phyloP scores from a whole-genome alignment of 1,139 yeast genomes.

The Kluyveromyces sp. region DNA sequence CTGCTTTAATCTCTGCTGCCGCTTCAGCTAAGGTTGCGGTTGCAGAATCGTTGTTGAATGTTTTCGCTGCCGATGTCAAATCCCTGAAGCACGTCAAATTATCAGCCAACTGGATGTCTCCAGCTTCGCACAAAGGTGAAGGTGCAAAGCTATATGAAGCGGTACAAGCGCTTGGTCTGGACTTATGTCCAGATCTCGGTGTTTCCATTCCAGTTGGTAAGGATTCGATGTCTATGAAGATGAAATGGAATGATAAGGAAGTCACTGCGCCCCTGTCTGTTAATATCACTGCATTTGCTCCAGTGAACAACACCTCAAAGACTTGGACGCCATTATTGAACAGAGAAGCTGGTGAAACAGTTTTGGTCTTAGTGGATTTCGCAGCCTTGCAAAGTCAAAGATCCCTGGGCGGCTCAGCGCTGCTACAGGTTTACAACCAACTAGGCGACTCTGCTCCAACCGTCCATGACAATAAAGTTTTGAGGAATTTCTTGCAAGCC shows the following conservation, averaged over 20 bases:
- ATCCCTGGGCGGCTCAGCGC: conserved; percentile 86
- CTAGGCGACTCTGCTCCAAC: conserved; percentile 81
- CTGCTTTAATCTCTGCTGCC: conserved; percentile 84
- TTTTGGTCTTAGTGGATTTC: conserved; percentile 74
- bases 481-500: conserved; percentile 66
- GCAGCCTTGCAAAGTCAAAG: conserved; percentile 48
- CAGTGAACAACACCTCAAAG: conserved; percentile 73
- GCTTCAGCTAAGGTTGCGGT: conserved; percentile 97
- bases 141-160: conserved; percentile 95
- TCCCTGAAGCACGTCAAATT: conserved; percentile 70
- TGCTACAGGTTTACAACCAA: conserved; percentile 87
- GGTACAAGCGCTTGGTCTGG: conserved; percentile 92
- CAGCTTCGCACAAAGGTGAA: conserved; percentile 93
- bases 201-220: conserved; percentile 95
- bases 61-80: conserved; percentile 84
- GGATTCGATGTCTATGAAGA: conserved; percentile 99
- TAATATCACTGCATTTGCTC: conserved; percentile 84
- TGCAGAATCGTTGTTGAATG: conserved; percentile 86
- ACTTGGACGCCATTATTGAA: conserved; percentile 94
- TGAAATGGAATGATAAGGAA: conserved; percentile 92
- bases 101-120: conserved; percentile 99
- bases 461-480: conserved; percentile 57
- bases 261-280: conserved; percentile 95
- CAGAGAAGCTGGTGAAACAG: conserved; percentile 44
- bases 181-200: conserved; percentile 89